Conservation (phyloP, 2,329 filamentous ascomycete genomes). For the Stagonosporopsis chrysanthemi region DNA sequence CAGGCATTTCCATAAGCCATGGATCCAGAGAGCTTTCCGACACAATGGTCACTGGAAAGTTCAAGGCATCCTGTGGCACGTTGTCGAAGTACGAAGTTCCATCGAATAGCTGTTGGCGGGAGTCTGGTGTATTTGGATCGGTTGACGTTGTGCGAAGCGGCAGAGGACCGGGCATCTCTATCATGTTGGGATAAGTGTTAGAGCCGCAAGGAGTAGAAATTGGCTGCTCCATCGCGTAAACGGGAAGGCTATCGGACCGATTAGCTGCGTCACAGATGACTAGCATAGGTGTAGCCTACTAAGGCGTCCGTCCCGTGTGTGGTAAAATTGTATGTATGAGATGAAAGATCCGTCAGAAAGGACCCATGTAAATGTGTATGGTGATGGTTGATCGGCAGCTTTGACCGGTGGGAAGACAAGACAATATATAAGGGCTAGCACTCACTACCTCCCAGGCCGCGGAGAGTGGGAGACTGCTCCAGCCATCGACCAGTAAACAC, state of each 20-base stretch:
- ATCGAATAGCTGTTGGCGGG: conserved; percentile 17
- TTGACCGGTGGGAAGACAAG: not conserved
- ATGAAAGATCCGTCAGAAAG: no score
- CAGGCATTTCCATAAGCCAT: conserved; percentile 23
- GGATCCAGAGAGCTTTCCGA: conserved; percentile 18
- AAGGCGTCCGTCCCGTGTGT: conserved; percentile 2
- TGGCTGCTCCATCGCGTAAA: conserved; percentile 20
- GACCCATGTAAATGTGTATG: not conserved
- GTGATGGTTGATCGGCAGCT: conserved; percentile 2
- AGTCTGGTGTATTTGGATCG: conserved; percentile 5
- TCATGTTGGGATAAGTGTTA: conserved; percentile 18
- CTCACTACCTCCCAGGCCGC: conserved; percentile 10
- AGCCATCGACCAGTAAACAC: conserved; percentile 21
- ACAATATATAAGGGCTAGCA: conserved; percentile 19
- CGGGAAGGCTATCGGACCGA: conserved; percentile 8
- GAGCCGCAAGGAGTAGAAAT: conserved; percentile 16
- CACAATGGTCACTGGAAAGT: conserved; percentile 9
- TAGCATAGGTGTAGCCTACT: conserved; percentile 1
- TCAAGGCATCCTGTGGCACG: conserved; percentile 5
- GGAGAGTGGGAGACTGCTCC: conserved; percentile 20
- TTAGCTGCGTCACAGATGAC: conserved; percentile 7
- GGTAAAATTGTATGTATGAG: no score
- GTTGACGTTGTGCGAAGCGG: conserved; percentile 5
- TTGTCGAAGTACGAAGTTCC: conserved; percentile 7
- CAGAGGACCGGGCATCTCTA: conserved; percentile 9